Conservation (phyloP, 2,329 filamentous ascomycete species). For the Fusarium sp. region DNA sequence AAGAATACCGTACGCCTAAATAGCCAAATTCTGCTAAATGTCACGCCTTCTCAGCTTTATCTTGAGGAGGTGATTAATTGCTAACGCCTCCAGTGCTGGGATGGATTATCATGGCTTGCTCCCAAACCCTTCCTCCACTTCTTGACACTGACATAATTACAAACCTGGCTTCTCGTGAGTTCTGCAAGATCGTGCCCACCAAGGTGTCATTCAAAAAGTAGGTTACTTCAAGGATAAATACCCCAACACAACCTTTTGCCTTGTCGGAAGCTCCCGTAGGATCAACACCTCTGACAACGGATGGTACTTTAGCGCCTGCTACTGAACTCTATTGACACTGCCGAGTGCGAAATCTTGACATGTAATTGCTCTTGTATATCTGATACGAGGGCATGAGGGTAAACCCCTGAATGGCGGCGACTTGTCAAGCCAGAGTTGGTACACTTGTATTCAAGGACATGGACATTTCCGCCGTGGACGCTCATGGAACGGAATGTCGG, state of each 20-base stretch:
- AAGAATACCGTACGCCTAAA: not conserved
- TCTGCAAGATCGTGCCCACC: not conserved
- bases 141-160: not conserved
- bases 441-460: not conserved
- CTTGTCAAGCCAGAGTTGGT: not conserved
- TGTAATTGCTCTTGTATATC: constrained; percentile 23
- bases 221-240: not conserved
- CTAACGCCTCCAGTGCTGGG: not conserved
- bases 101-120: constrained; percentile 2
- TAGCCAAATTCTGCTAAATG: too few relatives aligned
- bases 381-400: constrained; percentile 13
- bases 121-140: not conserved
- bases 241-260: constrained; percentile 1
- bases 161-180: not conserved
- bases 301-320: constrained; percentile 20
- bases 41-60: too few relatives aligned
- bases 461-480: constrained; percentile 8
- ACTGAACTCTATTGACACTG: constrained; percentile 38
- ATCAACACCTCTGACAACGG: constrained; percentile 29
- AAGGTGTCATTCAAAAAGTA: not conserved
- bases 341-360: constrained; percentile 8
- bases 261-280: constrained; percentile 39
- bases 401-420: constrained; percentile 31
- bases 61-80: too few relatives aligned
- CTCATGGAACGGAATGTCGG: constrained; percentile 27